Evolutionary conservation across 2,329 filamentous ascomycete genomes (phyloP), one percentile per base, ranked within the genome.

Genomic region (Aspergillus amoenus): DNA sequence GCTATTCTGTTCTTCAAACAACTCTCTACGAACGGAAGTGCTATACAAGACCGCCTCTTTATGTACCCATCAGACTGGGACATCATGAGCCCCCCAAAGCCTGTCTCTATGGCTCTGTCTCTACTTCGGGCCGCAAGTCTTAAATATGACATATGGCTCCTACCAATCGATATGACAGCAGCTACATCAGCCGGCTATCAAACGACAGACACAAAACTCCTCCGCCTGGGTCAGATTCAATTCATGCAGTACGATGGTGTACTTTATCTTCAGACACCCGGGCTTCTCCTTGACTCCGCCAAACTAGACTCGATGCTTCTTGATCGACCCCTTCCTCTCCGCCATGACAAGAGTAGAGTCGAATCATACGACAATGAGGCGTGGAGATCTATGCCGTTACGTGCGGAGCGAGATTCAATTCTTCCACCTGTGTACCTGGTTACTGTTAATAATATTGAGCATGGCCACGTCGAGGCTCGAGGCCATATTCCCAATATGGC

Each of bases 41-140:
- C 61, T 13, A 55, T 73, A 22, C 69, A 75, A 39, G 76, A 78
- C 39, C 73, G 75, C 11, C 64, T 80, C n/a, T 74, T 79, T 47
- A 72, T 80, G 61, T 80, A 80, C 60, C 78, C 78, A 7, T 66
- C 72, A 55, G 73, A 76, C 58, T 79, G 77, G 77, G 77, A 79
- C 53, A 52, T 62, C 15, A 68, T 66, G 63, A 53, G 61, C 21
- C 64, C 66, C 5, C 62, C 69, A 0, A 63, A 68, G 32, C 61
- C 66, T 2, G 64, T 75, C 47, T 60, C 68, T 2, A 65, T 64
- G 13, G 74, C 75, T 0, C 62, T 79, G 21, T 69, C 69, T 1
- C 65, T 75, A 27, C 70, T 79, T 34, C 72, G 72, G 47, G 61
- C 68, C 13, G 70, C 76, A 4, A 74, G 75, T 51, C 68, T 71